A percentile compares a stretch with the other conserved stretches of the same genome.
These are phyloP conservation scores for Leishmania aethiopica DNA, from an alignment of 208 protist genomes.

Conservation along the genomic window DNA sequence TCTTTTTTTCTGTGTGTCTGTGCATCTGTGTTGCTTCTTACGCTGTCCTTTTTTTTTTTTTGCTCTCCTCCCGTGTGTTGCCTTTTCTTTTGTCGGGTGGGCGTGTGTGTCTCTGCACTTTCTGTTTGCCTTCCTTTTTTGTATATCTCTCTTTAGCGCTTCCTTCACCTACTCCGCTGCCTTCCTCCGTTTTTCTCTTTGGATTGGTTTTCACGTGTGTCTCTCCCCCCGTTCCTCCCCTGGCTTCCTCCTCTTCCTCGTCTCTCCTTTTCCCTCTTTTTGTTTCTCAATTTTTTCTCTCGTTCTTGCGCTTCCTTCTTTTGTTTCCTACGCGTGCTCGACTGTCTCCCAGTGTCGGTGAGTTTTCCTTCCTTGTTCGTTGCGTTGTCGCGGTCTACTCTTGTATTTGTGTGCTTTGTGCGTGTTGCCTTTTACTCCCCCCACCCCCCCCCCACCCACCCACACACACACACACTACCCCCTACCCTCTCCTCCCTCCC, in stretches of 20 bases:
- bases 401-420: neutral
- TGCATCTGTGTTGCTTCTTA: neutral
- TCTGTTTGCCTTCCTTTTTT: neutral
- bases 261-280: neutral
- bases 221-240: conserved; percentile 14
- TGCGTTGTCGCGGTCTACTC: neutral
- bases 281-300: neutral
- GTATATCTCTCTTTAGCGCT: neutral
- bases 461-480: too few species aligned
- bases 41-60: neutral
- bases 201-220: conserved; percentile 10
- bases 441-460: too few species aligned
- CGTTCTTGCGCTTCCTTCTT: neutral
- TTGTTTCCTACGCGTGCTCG: neutral
- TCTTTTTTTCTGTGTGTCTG: neutral
- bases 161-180: neutral
- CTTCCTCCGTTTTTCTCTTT: conserved; percentile 12
- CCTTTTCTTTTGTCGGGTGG: neutral
- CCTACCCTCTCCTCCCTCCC: too few species aligned
- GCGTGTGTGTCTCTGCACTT: neutral
- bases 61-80: neutral
- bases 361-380: neutral
- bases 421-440: conserved; percentile 5
- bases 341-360: neutral
- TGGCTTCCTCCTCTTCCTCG: too few species aligned